Conservation (phyloP, 2,329 filamentous ascomycete species). For the Pyrenophora teres region DNA sequence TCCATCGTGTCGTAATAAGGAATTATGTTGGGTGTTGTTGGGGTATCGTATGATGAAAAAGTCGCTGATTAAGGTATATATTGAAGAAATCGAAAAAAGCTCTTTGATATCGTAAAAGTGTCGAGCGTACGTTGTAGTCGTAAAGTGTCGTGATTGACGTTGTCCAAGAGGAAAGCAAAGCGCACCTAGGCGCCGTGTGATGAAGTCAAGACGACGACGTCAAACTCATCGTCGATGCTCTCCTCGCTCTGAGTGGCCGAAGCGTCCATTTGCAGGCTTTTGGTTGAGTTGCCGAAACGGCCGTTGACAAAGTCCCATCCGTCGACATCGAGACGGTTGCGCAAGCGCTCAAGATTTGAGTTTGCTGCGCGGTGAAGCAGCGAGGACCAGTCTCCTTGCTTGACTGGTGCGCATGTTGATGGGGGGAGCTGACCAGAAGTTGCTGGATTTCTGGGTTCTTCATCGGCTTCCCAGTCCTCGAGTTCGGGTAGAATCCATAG, state of each 20-base stretch:
- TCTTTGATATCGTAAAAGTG: too few relatives aligned
- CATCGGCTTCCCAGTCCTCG: constrained; percentile 35
- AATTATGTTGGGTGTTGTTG: too few relatives aligned
- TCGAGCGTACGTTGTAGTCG: not conserved
- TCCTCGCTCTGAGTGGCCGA: constrained; percentile 24
- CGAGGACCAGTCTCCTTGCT: constrained; percentile 19
- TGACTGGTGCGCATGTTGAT: not conserved
- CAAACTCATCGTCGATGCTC: constrained; percentile 43
- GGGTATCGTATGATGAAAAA: too few relatives aligned
- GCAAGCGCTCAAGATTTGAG: constrained; percentile 37
- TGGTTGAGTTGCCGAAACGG: constrained; percentile 31
- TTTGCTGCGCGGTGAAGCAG: constrained; percentile 33
- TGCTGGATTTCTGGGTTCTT: not conserved
- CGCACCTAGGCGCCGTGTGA: not conserved
- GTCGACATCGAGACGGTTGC: constrained; percentile 37
- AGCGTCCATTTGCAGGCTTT: constrained; percentile 15
- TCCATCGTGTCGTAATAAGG: too few relatives aligned
- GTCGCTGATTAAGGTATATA: too few relatives aligned
- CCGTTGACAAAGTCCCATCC: constrained; percentile 43
- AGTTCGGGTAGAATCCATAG: constrained; percentile 42
- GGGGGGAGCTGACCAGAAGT: not conserved
- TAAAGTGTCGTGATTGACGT: not conserved
- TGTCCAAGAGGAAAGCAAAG: not conserved
- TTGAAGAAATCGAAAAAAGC: too few relatives aligned
- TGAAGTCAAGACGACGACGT: constrained; percentile 36